Percentiles rank a stretch among this genome's conserved stretches.
Conservation (phyloP, 306 rosid genomes). For the Pyrus communis region DNA sequence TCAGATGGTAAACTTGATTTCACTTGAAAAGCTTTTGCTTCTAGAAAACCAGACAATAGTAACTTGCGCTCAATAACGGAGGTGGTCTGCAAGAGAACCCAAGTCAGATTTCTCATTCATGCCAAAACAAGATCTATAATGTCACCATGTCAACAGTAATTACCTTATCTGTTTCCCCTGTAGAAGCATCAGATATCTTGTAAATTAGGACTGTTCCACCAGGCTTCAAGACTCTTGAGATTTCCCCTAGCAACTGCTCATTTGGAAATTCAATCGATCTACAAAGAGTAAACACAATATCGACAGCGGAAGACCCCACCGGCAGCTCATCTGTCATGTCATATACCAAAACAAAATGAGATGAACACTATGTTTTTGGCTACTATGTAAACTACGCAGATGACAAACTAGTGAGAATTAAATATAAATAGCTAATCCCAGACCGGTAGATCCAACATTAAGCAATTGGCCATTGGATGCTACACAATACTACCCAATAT, state of each 20-base stretch:
- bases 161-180: slow-evolving; percentile 47
- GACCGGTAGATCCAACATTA: not conserved
- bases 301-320: slow-evolving; percentile 56
- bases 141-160: slow-evolving; percentile 7
- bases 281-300: slow-evolving; percentile 43
- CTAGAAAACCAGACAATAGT: slow-evolving; percentile 70
- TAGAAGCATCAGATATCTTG: slow-evolving; percentile 38
- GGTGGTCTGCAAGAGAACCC: slow-evolving; percentile 36
- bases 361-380: not conserved
- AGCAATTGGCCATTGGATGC: not conserved
- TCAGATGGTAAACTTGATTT: slow-evolving; percentile 30
- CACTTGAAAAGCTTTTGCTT: slow-evolving; percentile 40
- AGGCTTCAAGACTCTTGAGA: slow-evolving; percentile 60
- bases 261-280: slow-evolving; percentile 46
- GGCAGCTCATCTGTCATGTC: slow-evolving; percentile 54
- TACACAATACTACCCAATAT: not conserved
- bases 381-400: not conserved
- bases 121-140: not conserved
- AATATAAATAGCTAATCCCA: not conserved
- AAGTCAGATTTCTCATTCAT: slow-evolving; percentile 14
- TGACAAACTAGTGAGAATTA: not conserved
- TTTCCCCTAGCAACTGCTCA: slow-evolving; percentile 53
- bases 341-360: not conserved
- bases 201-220: slow-evolving; percentile 52
- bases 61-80: slow-evolving; percentile 51